A percentile compares a stretch with the other conserved stretches of the same genome.
These are phyloP conservation scores for Batkoa obscura DNA, from an alignment of 371 early-diverging fungal species.

Conservation along the genomic window DNA sequence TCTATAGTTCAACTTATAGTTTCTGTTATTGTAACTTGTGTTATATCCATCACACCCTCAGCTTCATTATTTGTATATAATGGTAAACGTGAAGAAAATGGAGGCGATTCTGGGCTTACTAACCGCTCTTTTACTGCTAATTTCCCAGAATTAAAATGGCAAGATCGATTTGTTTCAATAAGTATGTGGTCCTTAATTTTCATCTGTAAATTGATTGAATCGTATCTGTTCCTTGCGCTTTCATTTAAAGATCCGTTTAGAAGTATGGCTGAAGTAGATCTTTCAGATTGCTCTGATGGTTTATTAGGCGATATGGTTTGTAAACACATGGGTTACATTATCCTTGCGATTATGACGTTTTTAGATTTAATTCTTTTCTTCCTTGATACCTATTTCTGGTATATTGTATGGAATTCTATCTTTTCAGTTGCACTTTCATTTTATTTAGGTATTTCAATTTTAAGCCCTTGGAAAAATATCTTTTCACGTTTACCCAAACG, in stretches of 20 bases:
- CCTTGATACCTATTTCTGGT: slow-evolving; percentile 83
- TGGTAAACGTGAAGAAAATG: slow-evolving; percentile 17
- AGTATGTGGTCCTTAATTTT: slow-evolving; percentile 60
- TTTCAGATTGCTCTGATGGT: slow-evolving; percentile 31
- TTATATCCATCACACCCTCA: slow-evolving; percentile 44
- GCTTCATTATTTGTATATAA: slow-evolving; percentile 34
- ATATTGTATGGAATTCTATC: slow-evolving; percentile 66
- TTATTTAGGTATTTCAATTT: slow-evolving; percentile 62
- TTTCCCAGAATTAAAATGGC: slow-evolving; percentile 48
- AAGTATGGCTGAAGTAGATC: slow-evolving; percentile 29
- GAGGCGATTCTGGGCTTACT: slow-evolving; percentile 23
- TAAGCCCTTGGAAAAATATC: slow-evolving; percentile 75
- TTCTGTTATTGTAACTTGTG: slow-evolving; percentile 38
- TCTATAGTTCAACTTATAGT: slow-evolving; percentile 43
- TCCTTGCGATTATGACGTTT: slow-evolving; percentile 56
- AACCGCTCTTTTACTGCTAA: slow-evolving; percentile 56
- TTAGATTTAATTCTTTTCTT: slow-evolving; percentile 64
- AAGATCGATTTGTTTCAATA: slow-evolving; percentile 57
- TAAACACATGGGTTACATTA: slow-evolving; percentile 38
- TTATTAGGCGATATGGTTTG: slow-evolving; percentile 27
- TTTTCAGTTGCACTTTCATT: slow-evolving; percentile 64
- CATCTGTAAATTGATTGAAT: slow-evolving; percentile 56
- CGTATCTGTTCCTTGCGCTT: slow-evolving; percentile 65
- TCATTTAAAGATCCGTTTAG: slow-evolving; percentile 55
- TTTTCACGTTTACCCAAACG: slow-evolving; percentile 71